Evolutionary conservation across 129 eudicot genomes (phyloP).

Genomic region (Helianthus annuus): DNA sequence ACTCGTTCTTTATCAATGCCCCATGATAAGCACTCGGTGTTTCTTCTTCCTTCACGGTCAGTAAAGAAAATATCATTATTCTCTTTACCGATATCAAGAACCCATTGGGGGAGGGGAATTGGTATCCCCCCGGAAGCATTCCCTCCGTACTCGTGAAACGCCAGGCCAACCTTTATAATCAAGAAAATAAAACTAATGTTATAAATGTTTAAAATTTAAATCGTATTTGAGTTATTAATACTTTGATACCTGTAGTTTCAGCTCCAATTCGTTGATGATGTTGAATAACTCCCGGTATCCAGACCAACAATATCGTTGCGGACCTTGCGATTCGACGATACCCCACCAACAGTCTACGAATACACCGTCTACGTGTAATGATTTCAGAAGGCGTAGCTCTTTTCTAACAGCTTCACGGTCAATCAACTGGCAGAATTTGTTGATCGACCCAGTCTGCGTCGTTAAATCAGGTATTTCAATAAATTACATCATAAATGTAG

Average conservation of each 20-base stretch:
- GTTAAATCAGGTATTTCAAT: background rate
- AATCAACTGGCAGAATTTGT: conserved; percentile 58
- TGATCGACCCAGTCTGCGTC: conserved; percentile 57
- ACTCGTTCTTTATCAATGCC: conserved; percentile 70
- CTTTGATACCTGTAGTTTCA: conserved; percentile 58
- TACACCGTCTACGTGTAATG: conserved; percentile 62
- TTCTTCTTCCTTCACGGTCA: conserved; percentile 66
- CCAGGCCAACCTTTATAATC: conserved; percentile 49
- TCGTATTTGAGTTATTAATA: conserved; percentile 5
- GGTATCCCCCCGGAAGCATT: conserved; percentile 44
- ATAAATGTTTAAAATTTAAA: conserved; percentile 5
- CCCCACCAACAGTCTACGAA: conserved; percentile 77
- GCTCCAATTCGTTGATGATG: conserved; percentile 51
- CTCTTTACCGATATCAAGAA: conserved; percentile 58
- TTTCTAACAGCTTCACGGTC: conserved; percentile 62
- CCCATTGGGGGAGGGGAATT: conserved; percentile 67
- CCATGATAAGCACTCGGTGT: conserved; percentile 69
- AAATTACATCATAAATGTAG: background rate
- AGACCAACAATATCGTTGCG: conserved; percentile 61
- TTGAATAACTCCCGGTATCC: conserved; percentile 62
- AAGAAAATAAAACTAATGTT: background rate
- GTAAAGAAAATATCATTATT: conserved; percentile 65
- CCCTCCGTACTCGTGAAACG: conserved; percentile 66
- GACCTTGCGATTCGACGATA: conserved; percentile 55
- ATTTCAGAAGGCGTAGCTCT: conserved; percentile 54